Percentiles rank a stretch among this genome's conserved stretches.
These are phyloP conservation scores for Phytophthora sojae DNA, from an alignment of 352 stramenopile species.

Conservation along the genomic window DNA sequence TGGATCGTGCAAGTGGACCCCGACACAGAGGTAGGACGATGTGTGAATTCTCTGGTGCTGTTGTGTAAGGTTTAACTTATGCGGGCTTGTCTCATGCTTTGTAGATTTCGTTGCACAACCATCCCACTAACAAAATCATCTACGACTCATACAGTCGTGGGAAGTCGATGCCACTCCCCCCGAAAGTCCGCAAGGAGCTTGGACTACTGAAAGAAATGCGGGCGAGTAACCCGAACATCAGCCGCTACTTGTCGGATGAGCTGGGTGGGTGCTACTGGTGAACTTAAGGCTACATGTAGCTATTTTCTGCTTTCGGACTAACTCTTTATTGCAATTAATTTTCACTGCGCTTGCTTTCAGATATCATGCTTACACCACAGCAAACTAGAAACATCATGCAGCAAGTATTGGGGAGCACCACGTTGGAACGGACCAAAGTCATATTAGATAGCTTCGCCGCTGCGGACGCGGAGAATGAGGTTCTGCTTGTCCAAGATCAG, in stretches of 20 bases:
- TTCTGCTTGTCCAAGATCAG: neutral
- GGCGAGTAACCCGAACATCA: neutral
- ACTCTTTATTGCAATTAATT: no score
- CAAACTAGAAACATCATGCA: neutral
- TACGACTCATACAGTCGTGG: neutral
- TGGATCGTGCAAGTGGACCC: no score
- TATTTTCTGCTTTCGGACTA: no score
- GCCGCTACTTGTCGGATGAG: neutral
- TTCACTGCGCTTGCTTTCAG: neutral
- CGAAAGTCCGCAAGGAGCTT: constrained; percentile 1
- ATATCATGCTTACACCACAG: neutral
- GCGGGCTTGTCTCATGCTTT: neutral
- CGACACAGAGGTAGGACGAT: no score
- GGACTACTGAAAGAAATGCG: neutral
- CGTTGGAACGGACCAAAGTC: neutral
- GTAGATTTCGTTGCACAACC: neutral
- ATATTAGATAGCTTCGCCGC: neutral
- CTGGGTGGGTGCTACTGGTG: neutral
- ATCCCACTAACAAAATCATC: neutral
- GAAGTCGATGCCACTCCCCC: neutral
- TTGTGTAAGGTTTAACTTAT: no score
- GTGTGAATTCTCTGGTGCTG: no score
- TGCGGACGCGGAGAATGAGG: neutral
- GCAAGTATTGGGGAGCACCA: neutral
- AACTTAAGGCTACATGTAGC: neutral